A percentile compares a stretch with the other conserved stretches of the same genome.
Evolutionary conservation across 805 yeast genomes (phyloP).

Genomic region (Wickerhamomyces kurtzmanii): DNA sequence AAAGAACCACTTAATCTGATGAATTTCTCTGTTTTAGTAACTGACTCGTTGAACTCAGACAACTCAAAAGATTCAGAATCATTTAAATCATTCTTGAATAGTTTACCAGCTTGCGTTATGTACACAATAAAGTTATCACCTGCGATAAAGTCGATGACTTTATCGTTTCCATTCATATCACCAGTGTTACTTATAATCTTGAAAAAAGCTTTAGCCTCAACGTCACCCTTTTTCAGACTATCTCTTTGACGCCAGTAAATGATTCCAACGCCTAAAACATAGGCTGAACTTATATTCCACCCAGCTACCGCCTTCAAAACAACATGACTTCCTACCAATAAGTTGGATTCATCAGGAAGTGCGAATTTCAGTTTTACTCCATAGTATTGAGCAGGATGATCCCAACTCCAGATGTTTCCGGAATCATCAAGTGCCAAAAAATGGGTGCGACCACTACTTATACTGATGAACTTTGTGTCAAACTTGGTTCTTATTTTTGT

Average conservation of each 20-base stretch:
- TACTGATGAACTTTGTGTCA: conserved; percentile 28
- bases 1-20: conserved; percentile 46
- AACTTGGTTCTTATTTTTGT: too few relatives aligned
- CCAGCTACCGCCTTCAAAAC: conserved; percentile 50
- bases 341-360: conserved; percentile 10
- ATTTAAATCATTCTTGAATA: conserved; percentile 13
- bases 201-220: conserved; percentile 27
- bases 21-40: conserved; percentile 22
- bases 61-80: conserved; percentile 14
- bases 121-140: conserved; percentile 44
- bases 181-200: conserved; percentile 30
- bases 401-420: conserved; percentile 55
- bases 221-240: conserved; percentile 17
- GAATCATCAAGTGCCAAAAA: conserved; percentile 46
- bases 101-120: conserved; percentile 32
- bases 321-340: conserved; percentile 18
- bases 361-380: conserved; percentile 37
- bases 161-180: conserved; percentile 19
- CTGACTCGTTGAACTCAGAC: conserved; percentile 19
- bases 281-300: conserved; percentile 51
- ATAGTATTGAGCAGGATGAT: conserved; percentile 24
- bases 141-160: conserved; percentile 43
- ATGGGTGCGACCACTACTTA: conserved; percentile 58
- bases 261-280: conserved; percentile 39
- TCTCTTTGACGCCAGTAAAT: conserved; percentile 43